Evolutionary conservation across 768 basidiomycete genomes (phyloP).

Genomic region (Leccinum pellstonianum): DNA sequence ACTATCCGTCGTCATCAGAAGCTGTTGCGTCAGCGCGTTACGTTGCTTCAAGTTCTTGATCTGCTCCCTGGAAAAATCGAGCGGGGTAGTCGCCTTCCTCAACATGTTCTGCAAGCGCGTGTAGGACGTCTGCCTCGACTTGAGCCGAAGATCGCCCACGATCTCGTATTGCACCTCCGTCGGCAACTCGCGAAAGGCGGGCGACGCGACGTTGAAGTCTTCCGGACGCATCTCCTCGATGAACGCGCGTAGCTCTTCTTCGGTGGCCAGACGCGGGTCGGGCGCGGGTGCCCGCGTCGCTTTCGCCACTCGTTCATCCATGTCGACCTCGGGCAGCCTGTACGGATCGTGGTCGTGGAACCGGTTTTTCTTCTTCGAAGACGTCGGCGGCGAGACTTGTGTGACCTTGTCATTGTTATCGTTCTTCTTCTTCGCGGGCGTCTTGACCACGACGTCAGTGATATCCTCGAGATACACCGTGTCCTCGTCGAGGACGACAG

Average conservation of each 20-base stretch:
- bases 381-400: constrained; percentile 40
- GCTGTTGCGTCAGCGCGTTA: constrained; percentile 89
- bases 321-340: constrained; percentile 78
- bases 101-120: constrained; percentile 91
- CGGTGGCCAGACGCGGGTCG: constrained; percentile 93
- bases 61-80: constrained; percentile 97
- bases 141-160: constrained; percentile 90
- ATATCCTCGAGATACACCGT: constrained; percentile 91
- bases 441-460: constrained; percentile 50
- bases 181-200: constrained; percentile 88
- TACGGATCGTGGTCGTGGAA: constrained; percentile 90
- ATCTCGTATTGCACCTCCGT: constrained; percentile 99
- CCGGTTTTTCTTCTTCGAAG: constrained; percentile 57
- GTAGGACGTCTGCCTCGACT: constrained; percentile 93
- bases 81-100: constrained; percentile 67
- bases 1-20: constrained; percentile 87
- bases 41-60: constrained; percentile 87
- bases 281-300: constrained; percentile 61
- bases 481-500: constrained; percentile 61
- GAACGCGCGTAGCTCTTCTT: constrained; percentile 89
- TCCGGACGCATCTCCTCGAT: constrained; percentile 96
- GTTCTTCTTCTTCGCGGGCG: constrained; percentile 40
- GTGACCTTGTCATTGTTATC: not conserved
- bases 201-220: constrained; percentile 89
- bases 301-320: constrained; percentile 61